Conservation (phyloP, 768 basidiomycete genomes). For the Leccinum disarticulatum region DNA sequence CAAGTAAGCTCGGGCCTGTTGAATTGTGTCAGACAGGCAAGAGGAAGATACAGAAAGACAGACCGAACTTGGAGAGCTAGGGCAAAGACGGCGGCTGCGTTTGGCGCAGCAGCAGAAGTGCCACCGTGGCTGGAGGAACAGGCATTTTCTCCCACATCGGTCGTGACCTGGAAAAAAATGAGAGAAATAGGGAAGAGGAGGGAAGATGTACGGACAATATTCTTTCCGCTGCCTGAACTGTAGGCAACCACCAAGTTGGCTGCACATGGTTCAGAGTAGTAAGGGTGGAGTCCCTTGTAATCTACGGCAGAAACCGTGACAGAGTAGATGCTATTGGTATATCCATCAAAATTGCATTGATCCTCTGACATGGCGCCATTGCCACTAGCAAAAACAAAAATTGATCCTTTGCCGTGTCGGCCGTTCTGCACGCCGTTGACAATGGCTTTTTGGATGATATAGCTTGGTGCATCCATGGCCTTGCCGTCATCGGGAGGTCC, state of each 20-base stretch:
- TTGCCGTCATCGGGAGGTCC: conserved; percentile 94
- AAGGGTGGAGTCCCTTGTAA: conserved; percentile 89
- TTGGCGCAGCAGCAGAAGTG: conserved; percentile 96
- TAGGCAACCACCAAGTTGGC: conserved; percentile 97
- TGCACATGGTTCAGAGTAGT: conserved; percentile 96
- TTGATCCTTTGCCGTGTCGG: conserved; percentile 82
- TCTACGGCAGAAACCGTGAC: conserved; percentile 97
- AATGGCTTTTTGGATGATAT: conserved; percentile 90
- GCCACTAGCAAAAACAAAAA: conserved; percentile 97
- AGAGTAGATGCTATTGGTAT: conserved; percentile 96
- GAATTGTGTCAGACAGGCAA: conserved; percentile 9
- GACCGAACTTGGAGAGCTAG: conserved; percentile 87
- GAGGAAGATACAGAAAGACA: conserved; percentile 20
- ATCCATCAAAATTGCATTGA: conserved; percentile 99
- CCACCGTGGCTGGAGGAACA: conserved; percentile 89
- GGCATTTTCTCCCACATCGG: conserved; percentile 82
- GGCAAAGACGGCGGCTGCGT: conserved; percentile 92
- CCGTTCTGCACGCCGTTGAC: conserved; percentile 93
- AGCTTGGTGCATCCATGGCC: conserved; percentile 92
- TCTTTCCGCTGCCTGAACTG: conserved; percentile 90
- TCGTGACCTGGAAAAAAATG: conserved; percentile 71
- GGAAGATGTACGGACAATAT: conserved; percentile 66
- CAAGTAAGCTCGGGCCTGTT: conserved; percentile 89
- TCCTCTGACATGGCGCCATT: conserved; percentile 91
- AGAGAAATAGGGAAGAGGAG: conserved; percentile 12